phyloP scores from a whole-genome alignment of 1,284 basidiomycete species.

The Irpex rosettiformis region DNA sequence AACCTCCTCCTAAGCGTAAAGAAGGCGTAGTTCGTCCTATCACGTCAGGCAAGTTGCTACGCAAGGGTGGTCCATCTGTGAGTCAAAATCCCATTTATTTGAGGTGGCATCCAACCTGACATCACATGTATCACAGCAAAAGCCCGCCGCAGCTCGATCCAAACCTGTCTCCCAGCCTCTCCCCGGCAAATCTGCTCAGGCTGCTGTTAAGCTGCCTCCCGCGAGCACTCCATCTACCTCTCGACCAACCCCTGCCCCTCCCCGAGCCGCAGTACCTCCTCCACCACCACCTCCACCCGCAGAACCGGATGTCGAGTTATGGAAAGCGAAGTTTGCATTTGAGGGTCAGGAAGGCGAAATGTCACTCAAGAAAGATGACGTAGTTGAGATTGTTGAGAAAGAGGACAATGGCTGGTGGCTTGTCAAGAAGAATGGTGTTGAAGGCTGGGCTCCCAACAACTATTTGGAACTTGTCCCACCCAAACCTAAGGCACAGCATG shows the following conservation, averaged over 20 bases:
- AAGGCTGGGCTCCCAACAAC: constrained; percentile 96
- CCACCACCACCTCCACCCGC: constrained; percentile 49
- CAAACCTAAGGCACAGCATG: constrained; percentile 52
- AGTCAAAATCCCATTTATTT: constrained; percentile 16
- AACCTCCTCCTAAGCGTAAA: constrained; percentile 85
- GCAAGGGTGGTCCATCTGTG: constrained; percentile 72
- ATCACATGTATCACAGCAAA: constrained; percentile 15
- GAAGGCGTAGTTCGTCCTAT: constrained; percentile 81
- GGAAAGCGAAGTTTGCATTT: constrained; percentile 88
- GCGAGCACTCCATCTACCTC: constrained; percentile 18
- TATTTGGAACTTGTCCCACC: constrained; percentile 82
- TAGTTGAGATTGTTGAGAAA: constrained; percentile 91
- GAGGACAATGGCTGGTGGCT: constrained; percentile 96
- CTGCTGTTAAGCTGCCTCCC: constrained; percentile 27
- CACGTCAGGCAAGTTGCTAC: constrained; percentile 79
- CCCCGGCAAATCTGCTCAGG: constrained; percentile 44
- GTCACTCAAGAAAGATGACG: constrained; percentile 84
- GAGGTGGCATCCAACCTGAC: neutral
- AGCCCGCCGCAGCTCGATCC: constrained; percentile 43
- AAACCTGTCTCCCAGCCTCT: constrained; percentile 57
- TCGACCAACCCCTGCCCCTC: constrained; percentile 52
- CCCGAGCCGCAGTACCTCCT: constrained; percentile 39
- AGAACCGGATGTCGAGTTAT: constrained; percentile 71
- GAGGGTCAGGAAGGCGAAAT: constrained; percentile 92
- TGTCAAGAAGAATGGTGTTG: constrained; percentile 78